phyloP scores from a whole-genome alignment of 495 filamentous ascomycete species.

The Hamigera avellanea region DNA sequence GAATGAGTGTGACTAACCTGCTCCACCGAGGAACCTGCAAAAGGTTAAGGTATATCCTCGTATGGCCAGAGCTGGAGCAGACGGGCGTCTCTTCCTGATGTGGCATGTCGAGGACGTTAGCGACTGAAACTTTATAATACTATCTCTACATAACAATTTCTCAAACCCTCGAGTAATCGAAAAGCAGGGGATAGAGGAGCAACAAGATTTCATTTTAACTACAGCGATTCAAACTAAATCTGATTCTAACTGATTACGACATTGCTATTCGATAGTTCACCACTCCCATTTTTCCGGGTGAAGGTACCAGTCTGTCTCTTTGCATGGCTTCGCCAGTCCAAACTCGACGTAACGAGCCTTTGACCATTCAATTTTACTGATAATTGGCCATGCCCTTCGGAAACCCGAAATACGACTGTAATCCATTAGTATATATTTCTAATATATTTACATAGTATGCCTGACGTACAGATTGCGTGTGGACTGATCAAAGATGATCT shows the following conservation, averaged over 20 bases:
- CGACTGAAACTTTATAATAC: no score
- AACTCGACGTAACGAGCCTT: conserved; percentile 5
- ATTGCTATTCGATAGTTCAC: conserved; percentile 1
- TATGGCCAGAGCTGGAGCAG: no score
- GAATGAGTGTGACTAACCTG: no score
- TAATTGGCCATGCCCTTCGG: conserved; percentile 10
- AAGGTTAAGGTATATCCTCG: no score
- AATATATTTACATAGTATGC: conserved; percentile 1
- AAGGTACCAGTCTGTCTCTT: conserved; percentile 3
- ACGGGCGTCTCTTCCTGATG: no score
- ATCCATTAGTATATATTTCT: conserved; percentile 6
- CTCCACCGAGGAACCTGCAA: no score
- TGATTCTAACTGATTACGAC: background rate
- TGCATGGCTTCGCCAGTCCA: conserved; percentile 2
- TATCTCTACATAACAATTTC: no score
- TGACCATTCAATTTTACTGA: conserved; percentile 7
- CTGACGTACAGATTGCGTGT: conserved; percentile 8
- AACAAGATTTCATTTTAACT: no score
- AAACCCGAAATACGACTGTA: conserved; percentile 11
- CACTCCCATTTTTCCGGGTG: conserved; percentile 6
- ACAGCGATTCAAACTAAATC: background rate
- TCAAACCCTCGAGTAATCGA: no score
- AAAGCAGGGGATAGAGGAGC: no score
- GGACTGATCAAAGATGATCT: conserved; percentile 10
- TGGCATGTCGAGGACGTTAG: no score